Evolutionary conservation across 2,329 filamentous ascomycete species (phyloP).

Genomic region (Venturia oleaginea): DNA sequence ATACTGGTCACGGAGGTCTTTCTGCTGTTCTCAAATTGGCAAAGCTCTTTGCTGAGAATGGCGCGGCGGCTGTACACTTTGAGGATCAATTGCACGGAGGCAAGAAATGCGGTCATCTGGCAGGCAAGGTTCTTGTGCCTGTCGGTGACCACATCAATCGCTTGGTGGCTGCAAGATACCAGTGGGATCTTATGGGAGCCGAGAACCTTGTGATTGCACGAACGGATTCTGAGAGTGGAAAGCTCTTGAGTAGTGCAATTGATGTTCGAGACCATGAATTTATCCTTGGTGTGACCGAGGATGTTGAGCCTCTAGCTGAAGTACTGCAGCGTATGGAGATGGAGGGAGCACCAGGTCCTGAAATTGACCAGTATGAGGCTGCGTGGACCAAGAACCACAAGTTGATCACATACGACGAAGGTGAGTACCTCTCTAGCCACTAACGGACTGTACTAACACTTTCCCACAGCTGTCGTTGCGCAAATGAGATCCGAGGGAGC

Average conservation of each 20-base stretch:
- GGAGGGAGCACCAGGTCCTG: constrained; percentile 62
- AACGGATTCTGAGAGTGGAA: constrained; percentile 91
- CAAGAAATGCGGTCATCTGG: constrained; percentile 96
- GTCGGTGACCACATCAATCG: constrained; percentile 95
- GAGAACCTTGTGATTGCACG: constrained; percentile 93
- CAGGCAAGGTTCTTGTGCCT: constrained; percentile 91
- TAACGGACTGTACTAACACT: background rate
- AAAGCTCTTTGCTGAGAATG: constrained; percentile 95
- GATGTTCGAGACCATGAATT: constrained; percentile 95
- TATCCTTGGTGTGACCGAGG: constrained; percentile 77
- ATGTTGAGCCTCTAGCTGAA: constrained; percentile 75
- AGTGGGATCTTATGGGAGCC: constrained; percentile 96
- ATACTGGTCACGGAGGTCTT: constrained; percentile 87
- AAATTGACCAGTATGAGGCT: constrained; percentile 81
- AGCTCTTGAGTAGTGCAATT: constrained; percentile 79
- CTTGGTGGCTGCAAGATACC: constrained; percentile 81
- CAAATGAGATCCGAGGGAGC: constrained; percentile 63
- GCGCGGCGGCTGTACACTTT: constrained; percentile 91
- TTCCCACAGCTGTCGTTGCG: constrained; percentile 55
- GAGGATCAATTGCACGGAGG: constrained; percentile 96
- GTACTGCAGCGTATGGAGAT: constrained; percentile 85
- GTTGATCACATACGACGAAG: constrained; percentile 82
- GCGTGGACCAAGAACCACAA: constrained; percentile 80
- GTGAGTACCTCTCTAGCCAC: background rate
- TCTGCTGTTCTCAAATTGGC: constrained; percentile 91